Conservation (phyloP, 192 early-diverging fungal species). For the Mycoemilia scoparia region DNA sequence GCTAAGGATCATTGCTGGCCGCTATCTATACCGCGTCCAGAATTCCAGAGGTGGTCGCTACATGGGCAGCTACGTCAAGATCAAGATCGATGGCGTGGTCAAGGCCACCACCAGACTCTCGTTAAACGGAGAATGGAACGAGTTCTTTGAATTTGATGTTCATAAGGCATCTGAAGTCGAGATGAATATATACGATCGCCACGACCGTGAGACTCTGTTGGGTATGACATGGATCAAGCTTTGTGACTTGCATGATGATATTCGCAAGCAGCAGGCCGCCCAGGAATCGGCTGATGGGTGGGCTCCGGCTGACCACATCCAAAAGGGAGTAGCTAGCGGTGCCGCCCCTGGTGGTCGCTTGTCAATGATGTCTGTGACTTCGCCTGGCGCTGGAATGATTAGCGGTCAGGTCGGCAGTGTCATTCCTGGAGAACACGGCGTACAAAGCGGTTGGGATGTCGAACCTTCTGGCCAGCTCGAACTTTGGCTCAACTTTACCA, state of each 20-base stretch:
- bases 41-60: conserved; percentile 29
- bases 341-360: neutral
- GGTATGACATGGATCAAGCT: conserved; percentile 87
- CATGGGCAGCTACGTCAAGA: conserved; percentile 50
- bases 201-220: conserved; percentile 51
- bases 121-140: conserved; percentile 61
- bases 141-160: conserved; percentile 72
- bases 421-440: conserved; percentile 9
- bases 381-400: neutral
- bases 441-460: conserved; percentile 47
- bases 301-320: conserved; percentile 27
- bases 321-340: conserved; percentile 2
- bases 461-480: conserved; percentile 84
- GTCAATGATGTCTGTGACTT: neutral
- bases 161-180: conserved; percentile 87
- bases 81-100: conserved; percentile 70
- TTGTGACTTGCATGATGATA: conserved; percentile 76
- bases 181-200: conserved; percentile 72
- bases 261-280: conserved; percentile 48
- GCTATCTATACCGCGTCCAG: conserved; percentile 36
- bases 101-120: conserved; percentile 55
- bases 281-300: conserved; percentile 35
- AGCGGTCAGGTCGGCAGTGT: conserved; percentile 1
- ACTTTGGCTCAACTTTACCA: conserved; percentile 73
- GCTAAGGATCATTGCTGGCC: conserved; percentile 41